Base-by-base conservation (phyloP, 1,139 yeast genomes). In the Geotrichum klebahnii region DNA sequence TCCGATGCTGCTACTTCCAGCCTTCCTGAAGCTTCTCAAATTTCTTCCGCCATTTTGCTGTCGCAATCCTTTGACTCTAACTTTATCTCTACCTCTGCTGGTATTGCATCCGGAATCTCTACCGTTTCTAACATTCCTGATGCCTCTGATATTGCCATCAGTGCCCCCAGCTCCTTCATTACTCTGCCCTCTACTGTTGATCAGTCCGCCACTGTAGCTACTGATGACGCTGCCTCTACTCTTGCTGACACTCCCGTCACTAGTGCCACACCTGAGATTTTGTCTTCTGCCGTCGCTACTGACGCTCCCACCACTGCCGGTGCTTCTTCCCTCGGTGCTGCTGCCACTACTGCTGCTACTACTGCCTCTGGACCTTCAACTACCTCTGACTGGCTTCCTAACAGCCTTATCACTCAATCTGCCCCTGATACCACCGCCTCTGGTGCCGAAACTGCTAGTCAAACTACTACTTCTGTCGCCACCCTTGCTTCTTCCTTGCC, bases 401-500 rank as follows among this genome's bases (percentile, higher is more conserved):
- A 50, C 14, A 42, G 24, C 23, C 50, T 33, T 22, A 51, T 39
- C 17, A 20, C 45, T 19, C 57, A 47, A 38, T 28, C 57, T n/a
- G 42, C 45, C 32, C 28, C 37, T 5, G 24, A 52, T 14, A 32
- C 34, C 24, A 46, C n/a, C n/a, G n/a, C n/a, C n/a, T n/a, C 42
- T 20, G 35, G 14, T 3, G 31, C 50, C n/a, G 28, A 50, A 1
- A 39, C 52, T 5, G 33, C 55, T 3, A 44, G 54, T 10, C 46
- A 58, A 32, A 50, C 58, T n/a, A 42, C 57, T 9, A 40, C 57
- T 4, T 38, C 57, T 3, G 23, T 61, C 2, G 53, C 60, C 8
- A 55, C 63, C 14, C 51, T 63, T 33, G 63, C 67, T 19, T 55
- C 65, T 10, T 55, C 62, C 3, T 59, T 71, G 44, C 75, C 75